Evolutionary conservation across 2,329 filamentous ascomycete genomes (phyloP), one percentile per base, ranked within the genome.

Genomic region (Alternaria conjuncta): DNA sequence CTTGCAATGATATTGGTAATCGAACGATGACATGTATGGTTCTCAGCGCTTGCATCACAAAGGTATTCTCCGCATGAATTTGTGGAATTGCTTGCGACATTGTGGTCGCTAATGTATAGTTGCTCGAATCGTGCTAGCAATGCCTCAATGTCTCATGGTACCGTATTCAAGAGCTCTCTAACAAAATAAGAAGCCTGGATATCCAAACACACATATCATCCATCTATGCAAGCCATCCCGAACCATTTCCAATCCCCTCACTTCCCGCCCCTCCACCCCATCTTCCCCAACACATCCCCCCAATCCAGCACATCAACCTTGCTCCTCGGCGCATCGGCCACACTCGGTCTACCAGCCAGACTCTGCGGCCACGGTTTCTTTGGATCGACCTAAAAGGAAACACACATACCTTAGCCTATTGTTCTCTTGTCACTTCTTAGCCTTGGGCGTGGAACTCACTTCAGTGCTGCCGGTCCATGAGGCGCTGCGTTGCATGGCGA

Each of bases 291-390:
- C 12, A 65, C 57, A 55, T 73, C 71, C 0, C 18, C 50, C 71
- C 69, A 73, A 5, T n/a, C 10, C 63, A 74, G 13, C 11, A 70
- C 68, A 60, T 74, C 68, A 2, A 71, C 57, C 41, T 67, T 66
- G 7, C 5, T 55, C 49, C 56, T 67, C n/a, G 64, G 63, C 13
- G 50, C 21, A 43, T 70, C 68, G 1, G 15, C 53, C 10, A 72
- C 49, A 26, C 64, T 69, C 11, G 57, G 64, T 25, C 72, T 63
- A 5, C 23, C 60, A 10, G 61, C 67, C 12, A 73, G 23, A 49
- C 56, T 73, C 32, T 50, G 50, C 1, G 70, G 72, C 72, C 71
- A 72, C 3, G 55, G 50, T 23, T 63, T 56, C 1, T 18, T 61
- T 4, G 41, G 25, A 45, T 71, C 67, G 53, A 71, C 64, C 71